phyloP scores from a whole-genome alignment of 495 filamentous ascomycete genomes.

The Podospora australis region DNA sequence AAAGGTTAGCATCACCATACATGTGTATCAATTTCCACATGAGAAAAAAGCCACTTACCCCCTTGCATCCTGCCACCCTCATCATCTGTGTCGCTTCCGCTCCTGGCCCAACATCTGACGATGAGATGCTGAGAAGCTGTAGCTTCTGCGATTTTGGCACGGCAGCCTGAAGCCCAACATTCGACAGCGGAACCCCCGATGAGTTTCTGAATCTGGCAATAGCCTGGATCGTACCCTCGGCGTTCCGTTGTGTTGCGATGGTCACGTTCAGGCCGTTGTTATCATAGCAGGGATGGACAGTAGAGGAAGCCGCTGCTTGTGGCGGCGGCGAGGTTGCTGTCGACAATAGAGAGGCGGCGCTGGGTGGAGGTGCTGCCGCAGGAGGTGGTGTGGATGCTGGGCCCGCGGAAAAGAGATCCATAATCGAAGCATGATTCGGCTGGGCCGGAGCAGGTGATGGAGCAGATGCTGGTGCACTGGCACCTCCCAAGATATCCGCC shows the following conservation, averaged over 20 bases:
- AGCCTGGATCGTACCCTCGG: slow-evolving; percentile 65
- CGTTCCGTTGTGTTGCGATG: slow-evolving; percentile 73
- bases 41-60: slow-evolving; percentile 56
- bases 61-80: slow-evolving; percentile 74
- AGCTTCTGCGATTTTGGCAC: slow-evolving; percentile 93
- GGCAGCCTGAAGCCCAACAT: slow-evolving; percentile 80
- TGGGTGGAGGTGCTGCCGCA: slow-evolving; percentile 34
- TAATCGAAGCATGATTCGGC: slow-evolving; percentile 69
- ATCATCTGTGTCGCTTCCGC: slow-evolving; percentile 83
- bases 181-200: slow-evolving; percentile 55
- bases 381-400: slow-evolving; percentile 22
- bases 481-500: slow-evolving; percentile 75
- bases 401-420: slow-evolving; percentile 67
- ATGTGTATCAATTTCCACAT: slow-evolving; percentile 10
- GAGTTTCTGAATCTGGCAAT: slow-evolving; percentile 76
- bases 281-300: slow-evolving; percentile 66
- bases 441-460: slow-evolving; percentile 46
- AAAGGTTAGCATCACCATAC: slow-evolving; percentile 20
- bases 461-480: slow-evolving; percentile 42
- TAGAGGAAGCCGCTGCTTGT: slow-evolving; percentile 35
- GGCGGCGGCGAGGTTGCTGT: slow-evolving; percentile 41
- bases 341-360: slow-evolving; percentile 37
- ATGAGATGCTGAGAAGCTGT: slow-evolving; percentile 80
- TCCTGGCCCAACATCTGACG: slow-evolving; percentile 64
- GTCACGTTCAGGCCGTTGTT: slow-evolving; percentile 78